Base-by-base conservation (phyloP, 1,139 yeast species). In the Kodamaea suecica region DNA sequence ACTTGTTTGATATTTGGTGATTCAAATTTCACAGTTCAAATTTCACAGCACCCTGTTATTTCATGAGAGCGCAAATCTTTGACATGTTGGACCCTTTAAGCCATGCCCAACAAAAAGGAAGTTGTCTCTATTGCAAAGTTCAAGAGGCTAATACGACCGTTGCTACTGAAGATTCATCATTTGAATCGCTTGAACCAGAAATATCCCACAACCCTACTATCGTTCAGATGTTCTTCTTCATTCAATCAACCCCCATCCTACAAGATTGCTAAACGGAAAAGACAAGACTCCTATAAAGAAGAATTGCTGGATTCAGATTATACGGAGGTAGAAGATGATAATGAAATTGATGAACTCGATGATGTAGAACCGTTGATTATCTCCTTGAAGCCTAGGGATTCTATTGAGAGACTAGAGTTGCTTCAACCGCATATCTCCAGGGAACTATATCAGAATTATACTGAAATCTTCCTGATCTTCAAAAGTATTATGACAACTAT, bases 61-160 rank as follows among this genome's bases (percentile, higher is more conserved):
- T n/a, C n/a, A n/a, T n/a, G n/a, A n/a, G n/a, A n/a, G n/a, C n/a
- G n/a, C n/a, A n/a, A n/a, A n/a, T n/a, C n/a, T n/a, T n/a, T n/a
- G n/a, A n/a, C n/a, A n/a, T n/a, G n/a, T n/a, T n/a, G n/a, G n/a
- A n/a, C n/a, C n/a, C n/a, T n/a, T n/a, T n/a, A n/a, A n/a, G n/a
- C n/a, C n/a, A n/a, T n/a, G n/a, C n/a, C 21, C 9, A 19, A 9
- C 21, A 19, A 19, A 19, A 19, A 9, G 8, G 21, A 9, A 6
- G 33, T 15, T 3, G 27, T 36, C 15, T 23, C 41, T n/a, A 35
- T 40, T 10, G 34, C 57, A 4, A 54, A 59, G 38, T 63, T 66
- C 47, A 64, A 63, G 43, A 48, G 71, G 32, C 47, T 62, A 3
- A 53, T 61, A 7, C 55, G 73, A 19, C 73, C 73, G 10, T 47